Evolutionary conservation across 2,329 filamentous ascomycete genomes (phyloP).

Genomic region (Paecilomyces dactylethromorphus): DNA sequence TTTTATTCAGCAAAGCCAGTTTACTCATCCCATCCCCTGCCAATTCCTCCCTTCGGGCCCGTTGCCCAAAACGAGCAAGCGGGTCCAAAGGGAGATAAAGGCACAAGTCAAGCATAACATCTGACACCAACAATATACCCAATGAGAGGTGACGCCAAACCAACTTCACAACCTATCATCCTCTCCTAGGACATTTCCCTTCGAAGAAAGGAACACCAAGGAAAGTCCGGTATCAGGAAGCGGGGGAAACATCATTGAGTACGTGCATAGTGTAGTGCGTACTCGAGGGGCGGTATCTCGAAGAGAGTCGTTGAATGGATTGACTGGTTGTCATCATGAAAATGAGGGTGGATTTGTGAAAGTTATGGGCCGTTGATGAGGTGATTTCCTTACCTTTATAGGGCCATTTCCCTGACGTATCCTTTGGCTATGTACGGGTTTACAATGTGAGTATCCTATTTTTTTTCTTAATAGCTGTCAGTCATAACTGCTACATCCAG

Average conservation of each 20-base stretch:
- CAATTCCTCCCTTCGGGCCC: slow-evolving; percentile 19
- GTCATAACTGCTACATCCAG: slow-evolving; percentile 1
- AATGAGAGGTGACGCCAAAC: slow-evolving; percentile 15
- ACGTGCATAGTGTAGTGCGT: slow-evolving; percentile 8
- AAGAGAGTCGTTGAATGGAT: slow-evolving; percentile 55
- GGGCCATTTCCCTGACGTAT: background rate
- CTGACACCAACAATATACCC: slow-evolving; percentile 10
- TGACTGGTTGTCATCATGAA: slow-evolving; percentile 55
- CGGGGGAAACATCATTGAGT: background rate
- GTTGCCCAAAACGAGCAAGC: slow-evolving; percentile 32
- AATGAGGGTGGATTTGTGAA: slow-evolving; percentile 5
- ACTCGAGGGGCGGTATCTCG: slow-evolving; percentile 32
- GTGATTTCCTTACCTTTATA: background rate
- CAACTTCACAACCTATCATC: slow-evolving; percentile 42
- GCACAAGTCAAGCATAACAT: slow-evolving; percentile 28
- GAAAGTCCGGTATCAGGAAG: slow-evolving; percentile 42
- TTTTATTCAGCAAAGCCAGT: slow-evolving; percentile 23
- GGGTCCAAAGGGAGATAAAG: slow-evolving; percentile 16
- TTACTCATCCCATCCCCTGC: slow-evolving; percentile 40
- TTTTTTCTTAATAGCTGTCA: slow-evolving; percentile 12
- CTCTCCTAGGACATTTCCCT: slow-evolving; percentile 11
- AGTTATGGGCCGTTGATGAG: background rate
- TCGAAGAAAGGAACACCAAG: slow-evolving; percentile 9
- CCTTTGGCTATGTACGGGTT: background rate
- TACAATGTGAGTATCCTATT: slow-evolving; percentile 15